Evolutionary conservation across 441 rosid species (phyloP), one percentile per base, ranked within the genome.

Genomic region (Adansonia madagascariensis): DNA sequence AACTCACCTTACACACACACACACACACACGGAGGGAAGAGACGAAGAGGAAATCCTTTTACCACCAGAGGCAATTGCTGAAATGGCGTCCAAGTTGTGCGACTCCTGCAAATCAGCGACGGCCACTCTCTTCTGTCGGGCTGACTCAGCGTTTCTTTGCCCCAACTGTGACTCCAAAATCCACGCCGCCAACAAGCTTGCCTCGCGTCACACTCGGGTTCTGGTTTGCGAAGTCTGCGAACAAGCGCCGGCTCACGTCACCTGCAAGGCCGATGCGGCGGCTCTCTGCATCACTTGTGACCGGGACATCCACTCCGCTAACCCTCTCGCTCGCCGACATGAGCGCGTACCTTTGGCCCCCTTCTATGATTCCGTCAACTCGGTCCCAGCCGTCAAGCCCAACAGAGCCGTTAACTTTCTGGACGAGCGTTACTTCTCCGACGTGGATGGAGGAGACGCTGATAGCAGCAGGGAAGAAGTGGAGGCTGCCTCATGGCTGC

Each of bases 201-300:
- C 97, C 15, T 90, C 97, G 0, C 90, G 97, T 65, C 99, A 95
- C 90, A 92, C 90, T 46, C 97, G 98, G 10, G 98, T 94, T 9
- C 86, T 87, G 88, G 74, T 95, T 15, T 95, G 99, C 76, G 94
- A 90, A 78, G 99, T 94, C 8, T 96, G 99, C 68, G 99, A 96
- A 86, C 99, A 94, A 77, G 97, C 97, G 0, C 98, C 99, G 0
- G 99, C 99, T 0, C 85, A 89, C 75, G 95, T 95, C 79, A 94
- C 97, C 65, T 95, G 99, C 87, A 91, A 91, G 81, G 98, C 99
- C 0, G 99, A 95, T 76, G 98, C 99, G 0, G 98, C 98, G n/a
- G 89, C 97, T 9, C 94, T 94, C 44, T 96, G 99, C 83, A 79
- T 88, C 82, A 80, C 95, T 65, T 96, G 98, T 72, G 98, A 96